These are phyloP conservation scores for Penicillium concentricum DNA, from an alignment of 2,329 filamentous ascomycete species.

Conservation along the genomic window DNA sequence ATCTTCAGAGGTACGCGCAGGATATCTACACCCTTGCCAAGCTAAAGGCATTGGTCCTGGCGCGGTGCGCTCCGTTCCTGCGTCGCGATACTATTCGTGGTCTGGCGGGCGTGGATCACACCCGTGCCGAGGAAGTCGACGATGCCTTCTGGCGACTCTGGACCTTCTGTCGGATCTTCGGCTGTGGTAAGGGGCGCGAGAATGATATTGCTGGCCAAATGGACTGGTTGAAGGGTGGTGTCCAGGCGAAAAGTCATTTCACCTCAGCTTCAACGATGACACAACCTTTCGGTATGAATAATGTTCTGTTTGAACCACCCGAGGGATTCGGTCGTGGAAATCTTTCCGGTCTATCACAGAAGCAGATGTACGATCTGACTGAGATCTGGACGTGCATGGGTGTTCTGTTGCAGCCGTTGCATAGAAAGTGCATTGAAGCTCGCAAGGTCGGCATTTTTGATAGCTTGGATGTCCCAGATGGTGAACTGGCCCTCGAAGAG, in stretches of 20 bases:
- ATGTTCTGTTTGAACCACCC: slow-evolving; percentile 56
- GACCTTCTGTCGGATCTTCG: slow-evolving; percentile 65
- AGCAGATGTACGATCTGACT: slow-evolving; percentile 63
- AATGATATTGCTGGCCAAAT: slow-evolving; percentile 60
- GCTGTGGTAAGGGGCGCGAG: slow-evolving; percentile 57
- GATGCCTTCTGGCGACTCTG: slow-evolving; percentile 65
- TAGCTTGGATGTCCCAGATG: slow-evolving; percentile 49
- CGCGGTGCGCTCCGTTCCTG: slow-evolving; percentile 56
- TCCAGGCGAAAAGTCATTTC: slow-evolving; percentile 49
- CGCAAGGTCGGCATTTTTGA: slow-evolving; percentile 58
- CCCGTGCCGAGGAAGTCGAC: slow-evolving; percentile 54
- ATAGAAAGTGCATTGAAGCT: slow-evolving; percentile 55
- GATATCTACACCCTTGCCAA: slow-evolving; percentile 56
- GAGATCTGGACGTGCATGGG: slow-evolving; percentile 64
- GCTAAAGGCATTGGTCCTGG: slow-evolving; percentile 57
- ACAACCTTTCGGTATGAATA: slow-evolving; percentile 52
- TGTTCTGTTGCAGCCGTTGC: slow-evolving; percentile 56
- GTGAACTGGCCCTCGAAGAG: slow-evolving; percentile 47
- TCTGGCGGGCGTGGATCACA: slow-evolving; percentile 49
- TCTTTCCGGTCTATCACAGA: slow-evolving; percentile 51
- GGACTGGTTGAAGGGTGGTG: slow-evolving; percentile 62
- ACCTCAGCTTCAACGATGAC: slow-evolving; percentile 45
- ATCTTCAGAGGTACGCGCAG: slow-evolving; percentile 51
- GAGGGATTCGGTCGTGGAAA: slow-evolving; percentile 61
- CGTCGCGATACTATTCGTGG: slow-evolving; percentile 57